Evolutionary conservation across 2,329 filamentous ascomycete genomes (phyloP).

Genomic region (Ophiostoma triangulosporum): DNA sequence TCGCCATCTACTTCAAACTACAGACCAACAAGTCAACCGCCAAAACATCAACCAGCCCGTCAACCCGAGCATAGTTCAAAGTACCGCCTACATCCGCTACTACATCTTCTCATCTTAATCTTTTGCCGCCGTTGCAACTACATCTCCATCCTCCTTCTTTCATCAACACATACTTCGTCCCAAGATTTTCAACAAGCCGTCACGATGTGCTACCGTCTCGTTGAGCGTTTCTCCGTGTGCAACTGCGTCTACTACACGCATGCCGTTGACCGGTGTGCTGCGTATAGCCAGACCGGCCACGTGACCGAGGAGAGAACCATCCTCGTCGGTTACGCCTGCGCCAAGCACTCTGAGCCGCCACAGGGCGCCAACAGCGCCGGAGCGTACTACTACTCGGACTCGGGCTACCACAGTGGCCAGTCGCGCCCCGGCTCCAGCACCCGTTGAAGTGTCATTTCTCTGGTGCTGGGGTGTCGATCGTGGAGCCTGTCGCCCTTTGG

Average conservation of each 20-base stretch:
- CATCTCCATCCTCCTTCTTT: neutral
- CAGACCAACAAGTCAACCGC: neutral
- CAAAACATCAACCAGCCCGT: no score
- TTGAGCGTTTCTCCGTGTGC: constrained; percentile 79
- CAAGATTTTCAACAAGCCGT: neutral
- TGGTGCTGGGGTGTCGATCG: constrained; percentile 30
- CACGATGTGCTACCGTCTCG: constrained; percentile 74
- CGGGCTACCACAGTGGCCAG: constrained; percentile 37
- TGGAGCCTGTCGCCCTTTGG: constrained; percentile 28
- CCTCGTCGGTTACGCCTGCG: constrained; percentile 70
- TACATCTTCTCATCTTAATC: neutral
- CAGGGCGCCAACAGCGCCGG: constrained; percentile 27
- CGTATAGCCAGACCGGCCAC: constrained; percentile 63
- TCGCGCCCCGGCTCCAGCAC: constrained; percentile 31
- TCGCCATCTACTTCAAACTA: neutral
- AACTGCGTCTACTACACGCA: constrained; percentile 81
- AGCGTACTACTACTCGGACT: constrained; percentile 36
- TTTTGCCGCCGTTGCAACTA: neutral
- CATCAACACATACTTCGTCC: neutral
- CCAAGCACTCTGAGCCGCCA: constrained; percentile 31
- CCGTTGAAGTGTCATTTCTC: constrained; percentile 42
- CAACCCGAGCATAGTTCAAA: neutral
- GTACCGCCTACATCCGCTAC: neutral
- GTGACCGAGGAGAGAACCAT: constrained; percentile 60
- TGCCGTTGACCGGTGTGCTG: constrained; percentile 67